Conservation (phyloP, 169 alveolate genomes). For the Babesia gibsoni region DNA sequence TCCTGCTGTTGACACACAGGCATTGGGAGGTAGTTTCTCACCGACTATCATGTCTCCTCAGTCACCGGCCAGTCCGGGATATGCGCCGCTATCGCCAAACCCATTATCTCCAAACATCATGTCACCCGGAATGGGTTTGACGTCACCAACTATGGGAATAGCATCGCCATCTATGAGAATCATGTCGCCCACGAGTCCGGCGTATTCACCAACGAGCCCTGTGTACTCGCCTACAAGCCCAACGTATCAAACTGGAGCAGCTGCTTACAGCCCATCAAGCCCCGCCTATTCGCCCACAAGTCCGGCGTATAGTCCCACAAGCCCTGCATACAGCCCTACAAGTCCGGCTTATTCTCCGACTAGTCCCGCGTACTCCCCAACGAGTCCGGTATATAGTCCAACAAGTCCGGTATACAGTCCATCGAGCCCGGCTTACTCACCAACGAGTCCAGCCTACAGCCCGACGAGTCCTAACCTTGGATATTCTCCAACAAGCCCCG, state of each 20-base stretch:
- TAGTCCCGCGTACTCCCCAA: constrained; percentile 72
- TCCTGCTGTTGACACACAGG: constrained; percentile 68
- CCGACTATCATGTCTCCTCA: constrained; percentile 84
- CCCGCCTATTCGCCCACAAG: constrained; percentile 71
- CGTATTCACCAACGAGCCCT: constrained; percentile 82
- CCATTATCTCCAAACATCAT: constrained; percentile 65
- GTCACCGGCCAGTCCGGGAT: constrained; percentile 80
- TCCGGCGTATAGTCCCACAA: constrained; percentile 73
- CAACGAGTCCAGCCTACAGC: constrained; percentile 60
- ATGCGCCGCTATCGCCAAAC: constrained; percentile 63
- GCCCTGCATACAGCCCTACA: constrained; percentile 61
- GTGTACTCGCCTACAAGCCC: constrained; percentile 66
- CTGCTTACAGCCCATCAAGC: constrained; percentile 64
- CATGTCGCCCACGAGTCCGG: constrained; percentile 74
- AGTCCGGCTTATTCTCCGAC: constrained; percentile 63
- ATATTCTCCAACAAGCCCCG: constrained; percentile 86
- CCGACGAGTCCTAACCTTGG: constrained; percentile 79
- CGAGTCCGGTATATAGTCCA: constrained; percentile 54
- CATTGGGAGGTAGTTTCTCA: constrained; percentile 87
- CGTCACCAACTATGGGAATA: too few species aligned
- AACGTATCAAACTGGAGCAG: too few species aligned
- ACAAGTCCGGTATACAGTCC: constrained; percentile 73
- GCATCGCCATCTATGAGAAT: constrained; percentile 66
- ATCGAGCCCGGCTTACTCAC: constrained; percentile 75
- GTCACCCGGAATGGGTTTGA: constrained; percentile 64